A percentile compares a stretch with the other conserved stretches of the same genome.
Conservation (phyloP, 257 asterid species). For the Misopates orontium region DNA sequence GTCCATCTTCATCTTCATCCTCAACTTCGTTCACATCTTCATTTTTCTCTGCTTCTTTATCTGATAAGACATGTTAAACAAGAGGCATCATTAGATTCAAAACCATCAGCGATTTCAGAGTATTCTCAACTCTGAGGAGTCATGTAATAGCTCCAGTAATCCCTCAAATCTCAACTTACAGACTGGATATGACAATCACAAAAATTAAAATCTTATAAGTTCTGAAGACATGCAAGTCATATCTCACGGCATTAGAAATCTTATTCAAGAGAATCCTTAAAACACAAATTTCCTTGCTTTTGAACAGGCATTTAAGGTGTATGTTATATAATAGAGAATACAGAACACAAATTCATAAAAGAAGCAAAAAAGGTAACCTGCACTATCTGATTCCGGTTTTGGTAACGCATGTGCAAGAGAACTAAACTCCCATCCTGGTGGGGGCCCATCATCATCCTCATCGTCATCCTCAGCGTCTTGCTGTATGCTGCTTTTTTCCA, state of each 20-base stretch:
- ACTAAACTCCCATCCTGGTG: slow-evolving; percentile 62
- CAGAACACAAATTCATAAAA: slow-evolving; percentile 17
- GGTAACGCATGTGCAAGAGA: slow-evolving; percentile 43
- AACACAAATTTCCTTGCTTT: slow-evolving; percentile 5
- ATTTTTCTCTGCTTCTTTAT: slow-evolving; percentile 37
- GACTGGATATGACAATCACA: neutral
- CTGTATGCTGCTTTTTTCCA: slow-evolving; percentile 38
- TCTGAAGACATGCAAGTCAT: slow-evolving; percentile 7
- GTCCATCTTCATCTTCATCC: slow-evolving; percentile 47
- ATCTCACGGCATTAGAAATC: slow-evolving; percentile 3
- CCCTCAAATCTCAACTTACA: slow-evolving; percentile 21
- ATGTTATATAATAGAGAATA: slow-evolving; percentile 6
- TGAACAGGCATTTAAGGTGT: slow-evolving; percentile 12
- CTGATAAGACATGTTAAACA: slow-evolving; percentile 37
- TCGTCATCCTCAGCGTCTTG: slow-evolving; percentile 51
- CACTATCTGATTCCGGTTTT: slow-evolving; percentile 27
- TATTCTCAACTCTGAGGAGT: neutral
- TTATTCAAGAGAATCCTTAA: slow-evolving; percentile 7
- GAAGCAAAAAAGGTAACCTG: slow-evolving; percentile 32
- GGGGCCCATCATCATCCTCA: slow-evolving; percentile 56
- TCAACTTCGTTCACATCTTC: slow-evolving; percentile 36
- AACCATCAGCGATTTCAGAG: neutral
- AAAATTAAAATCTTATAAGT: slow-evolving; percentile 6
- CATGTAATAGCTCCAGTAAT: slow-evolving; percentile 13
- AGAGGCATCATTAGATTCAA: slow-evolving; percentile 15